Percentiles rank a stretch among this genome's conserved stretches.
Conservation (phyloP, 2,329 filamentous ascomycete species). For the Thielaviopsis ethacetica region DNA sequence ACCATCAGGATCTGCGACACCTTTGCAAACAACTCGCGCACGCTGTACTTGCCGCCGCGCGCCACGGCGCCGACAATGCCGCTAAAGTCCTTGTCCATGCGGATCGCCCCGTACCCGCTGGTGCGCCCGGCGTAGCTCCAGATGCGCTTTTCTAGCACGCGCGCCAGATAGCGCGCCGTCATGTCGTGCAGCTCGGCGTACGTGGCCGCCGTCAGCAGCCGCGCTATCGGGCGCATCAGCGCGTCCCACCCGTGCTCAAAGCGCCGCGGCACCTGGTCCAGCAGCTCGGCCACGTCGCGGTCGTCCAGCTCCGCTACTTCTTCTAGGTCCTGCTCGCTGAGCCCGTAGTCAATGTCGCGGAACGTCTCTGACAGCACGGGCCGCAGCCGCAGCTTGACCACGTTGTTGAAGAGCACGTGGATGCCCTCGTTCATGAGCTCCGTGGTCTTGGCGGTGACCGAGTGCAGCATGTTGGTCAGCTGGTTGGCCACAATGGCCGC, state of each 20-base stretch:
- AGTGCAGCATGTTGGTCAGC: constrained; percentile 50
- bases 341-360: constrained; percentile 74
- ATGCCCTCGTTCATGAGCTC: constrained; percentile 76
- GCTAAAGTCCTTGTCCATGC: constrained; percentile 70
- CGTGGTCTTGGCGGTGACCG: constrained; percentile 60
- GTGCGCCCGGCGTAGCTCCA: constrained; percentile 65
- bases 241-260: constrained; percentile 79
- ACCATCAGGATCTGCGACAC: constrained; percentile 71
- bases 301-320: constrained; percentile 35
- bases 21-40: constrained; percentile 60
- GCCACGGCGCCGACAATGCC: constrained; percentile 55
- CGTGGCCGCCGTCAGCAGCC: constrained; percentile 63
- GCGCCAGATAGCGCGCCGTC: constrained; percentile 58
- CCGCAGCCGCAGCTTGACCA: constrained; percentile 70
- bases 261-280: constrained; percentile 57
- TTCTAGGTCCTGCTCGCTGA: constrained; percentile 44
- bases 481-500: constrained; percentile 50
- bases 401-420: constrained; percentile 71
- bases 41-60: constrained; percentile 55
- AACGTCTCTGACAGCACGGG: constrained; percentile 79
- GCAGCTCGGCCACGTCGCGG: constrained; percentile 30
- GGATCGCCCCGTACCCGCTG: constrained; percentile 65
- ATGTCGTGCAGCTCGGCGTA: constrained; percentile 61
- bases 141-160: constrained; percentile 73
- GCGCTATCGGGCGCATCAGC: constrained; percentile 68